Base-by-base conservation (phyloP, 768 basidiomycete genomes). In the Rhizopogon rudus region DNA sequence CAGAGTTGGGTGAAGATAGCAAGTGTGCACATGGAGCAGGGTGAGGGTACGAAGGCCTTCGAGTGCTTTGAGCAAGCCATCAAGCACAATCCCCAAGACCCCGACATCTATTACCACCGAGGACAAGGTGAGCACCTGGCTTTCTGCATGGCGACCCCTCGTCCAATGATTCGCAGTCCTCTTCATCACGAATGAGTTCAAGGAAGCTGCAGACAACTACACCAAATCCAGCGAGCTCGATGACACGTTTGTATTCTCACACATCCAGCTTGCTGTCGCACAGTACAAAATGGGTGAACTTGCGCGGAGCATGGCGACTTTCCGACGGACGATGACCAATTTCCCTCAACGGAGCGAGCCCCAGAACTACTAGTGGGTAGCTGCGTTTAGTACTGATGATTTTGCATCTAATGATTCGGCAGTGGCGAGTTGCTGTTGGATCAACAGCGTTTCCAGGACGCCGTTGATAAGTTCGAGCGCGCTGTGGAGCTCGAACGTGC, bases 101-200 rank as follows among this genome's bases (percentile, higher is more conserved):
- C 96, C 0, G 96, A 98, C 71, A 93, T 97, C 54, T 98, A 92
- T 77, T 99, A 99, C 73, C 97, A 99, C 70, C 92, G 95, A 62
- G 97, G 96, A 44, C 97, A 99, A 78, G 91, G 91, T 90, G 35
- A 14, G 61, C 59, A 22, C 12, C 5, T 44, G 51, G 13, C 39
- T 17, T 52, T 33, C 31, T 54, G 16, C 3, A 33, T 35, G 31
- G 12, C 33, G 12, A 41, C n/a, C 12, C 28, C 14, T 53, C 25
- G 29, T 60, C 42, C 31, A 43, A 6, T 31, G 37, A 25, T 40
- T 1, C 22, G 10, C 57, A 92, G 95, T 98, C 40, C 78, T 91
- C 69, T 99, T 98, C 75, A 96, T 98, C 68, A 91, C 94, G 79
- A 88, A 86, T 70, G 87, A 97, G 60, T 98, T 88, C 69, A 74